A percentile compares a stretch with the other conserved stretches of the same genome.
Evolutionary conservation across 352 stramenopile genomes (phyloP).

Genomic region (Pelagophyceae sp.): DNA sequence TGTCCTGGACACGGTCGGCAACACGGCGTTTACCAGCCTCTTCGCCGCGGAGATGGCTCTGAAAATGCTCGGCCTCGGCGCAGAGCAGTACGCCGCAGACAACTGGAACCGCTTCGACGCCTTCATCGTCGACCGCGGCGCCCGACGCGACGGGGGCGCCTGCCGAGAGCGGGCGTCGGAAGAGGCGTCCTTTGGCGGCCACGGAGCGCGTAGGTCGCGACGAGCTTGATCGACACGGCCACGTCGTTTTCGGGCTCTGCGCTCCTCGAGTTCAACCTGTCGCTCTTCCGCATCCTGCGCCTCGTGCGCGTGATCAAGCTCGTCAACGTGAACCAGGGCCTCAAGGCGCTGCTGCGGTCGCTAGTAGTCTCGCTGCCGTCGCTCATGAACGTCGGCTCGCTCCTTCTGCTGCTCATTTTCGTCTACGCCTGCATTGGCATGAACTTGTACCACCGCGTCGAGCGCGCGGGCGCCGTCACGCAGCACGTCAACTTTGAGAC

Average conservation of each 20-base stretch:
- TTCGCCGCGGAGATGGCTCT: slow-evolving; percentile 58
- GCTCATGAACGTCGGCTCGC: slow-evolving; percentile 68
- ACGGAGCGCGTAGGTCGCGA: no score
- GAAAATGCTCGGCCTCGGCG: slow-evolving; percentile 67
- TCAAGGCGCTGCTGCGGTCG: slow-evolving; percentile 62
- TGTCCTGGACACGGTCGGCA: slow-evolving; percentile 41
- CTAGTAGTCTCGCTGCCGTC: slow-evolving; percentile 67
- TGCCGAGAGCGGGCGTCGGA: no score
- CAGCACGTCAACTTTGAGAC: slow-evolving; percentile 68
- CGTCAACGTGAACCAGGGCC: slow-evolving; percentile 64
- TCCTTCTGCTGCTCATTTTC: slow-evolving; percentile 74
- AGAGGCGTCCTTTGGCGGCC: not conserved
- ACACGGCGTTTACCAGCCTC: slow-evolving; percentile 47
- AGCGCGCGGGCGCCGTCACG: slow-evolving; percentile 54
- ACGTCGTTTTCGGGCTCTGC: not conserved
- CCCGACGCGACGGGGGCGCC: no score
- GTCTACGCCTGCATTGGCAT: slow-evolving; percentile 70
- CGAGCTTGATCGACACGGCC: not conserved
- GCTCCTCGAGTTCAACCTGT: slow-evolving; percentile 24
- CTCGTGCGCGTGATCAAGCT: slow-evolving; percentile 64
- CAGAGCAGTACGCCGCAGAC: slow-evolving; percentile 51
- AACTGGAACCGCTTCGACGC: slow-evolving; percentile 62
- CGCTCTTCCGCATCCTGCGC: slow-evolving; percentile 67
- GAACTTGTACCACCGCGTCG: slow-evolving; percentile 75
- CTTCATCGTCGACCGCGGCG: slow-evolving; percentile 23